phyloP scores from a whole-genome alignment of 768 basidiomycete species.

The Leucogyrophana mollusca region DNA sequence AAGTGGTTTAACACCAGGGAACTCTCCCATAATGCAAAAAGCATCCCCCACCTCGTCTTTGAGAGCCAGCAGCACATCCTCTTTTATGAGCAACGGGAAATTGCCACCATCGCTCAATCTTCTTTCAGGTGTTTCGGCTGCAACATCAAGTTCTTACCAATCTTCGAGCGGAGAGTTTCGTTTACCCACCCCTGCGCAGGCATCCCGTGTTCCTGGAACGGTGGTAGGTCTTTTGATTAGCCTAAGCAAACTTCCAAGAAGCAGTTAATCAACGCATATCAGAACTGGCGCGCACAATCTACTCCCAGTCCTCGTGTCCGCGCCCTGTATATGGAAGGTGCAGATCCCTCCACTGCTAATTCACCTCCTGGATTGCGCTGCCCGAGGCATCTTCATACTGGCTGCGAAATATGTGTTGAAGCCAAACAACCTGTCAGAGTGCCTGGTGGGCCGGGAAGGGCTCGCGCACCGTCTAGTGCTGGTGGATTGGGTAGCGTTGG shows the following conservation, averaged over 20 bases:
- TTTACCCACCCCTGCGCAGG: neutral
- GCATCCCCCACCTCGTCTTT: conserved; percentile 23
- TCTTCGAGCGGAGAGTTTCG: conserved; percentile 6
- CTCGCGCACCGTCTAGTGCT: conserved; percentile 8
- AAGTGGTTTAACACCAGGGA: conserved; percentile 18
- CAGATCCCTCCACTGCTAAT: conserved; percentile 60
- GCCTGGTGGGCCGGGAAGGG: conserved; percentile 23
- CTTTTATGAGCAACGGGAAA: conserved; percentile 14
- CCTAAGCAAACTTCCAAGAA: no score
- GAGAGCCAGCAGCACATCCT: conserved; percentile 16
- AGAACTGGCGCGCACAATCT: conserved; percentile 13
- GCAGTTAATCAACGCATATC: no score
- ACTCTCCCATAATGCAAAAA: conserved; percentile 21
- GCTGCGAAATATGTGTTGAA: conserved; percentile 77
- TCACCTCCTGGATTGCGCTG: conserved; percentile 65
- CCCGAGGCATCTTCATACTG: conserved; percentile 69
- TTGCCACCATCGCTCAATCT: conserved; percentile 26
- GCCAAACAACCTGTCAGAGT: conserved; percentile 38
- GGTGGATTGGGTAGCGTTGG: conserved; percentile 3
- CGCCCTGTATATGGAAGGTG: conserved; percentile 57
- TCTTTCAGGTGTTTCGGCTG: conserved; percentile 29
- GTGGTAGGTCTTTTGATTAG: no score
- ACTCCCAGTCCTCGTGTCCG: conserved; percentile 41
- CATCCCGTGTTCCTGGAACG: neutral
- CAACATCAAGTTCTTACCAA: conserved; percentile 4